A percentile compares a stretch with the other conserved stretches of the same genome.
These are phyloP conservation scores for Metschnikowia reukaufii DNA, from an alignment of 805 yeast genomes.

Conservation along the genomic window DNA sequence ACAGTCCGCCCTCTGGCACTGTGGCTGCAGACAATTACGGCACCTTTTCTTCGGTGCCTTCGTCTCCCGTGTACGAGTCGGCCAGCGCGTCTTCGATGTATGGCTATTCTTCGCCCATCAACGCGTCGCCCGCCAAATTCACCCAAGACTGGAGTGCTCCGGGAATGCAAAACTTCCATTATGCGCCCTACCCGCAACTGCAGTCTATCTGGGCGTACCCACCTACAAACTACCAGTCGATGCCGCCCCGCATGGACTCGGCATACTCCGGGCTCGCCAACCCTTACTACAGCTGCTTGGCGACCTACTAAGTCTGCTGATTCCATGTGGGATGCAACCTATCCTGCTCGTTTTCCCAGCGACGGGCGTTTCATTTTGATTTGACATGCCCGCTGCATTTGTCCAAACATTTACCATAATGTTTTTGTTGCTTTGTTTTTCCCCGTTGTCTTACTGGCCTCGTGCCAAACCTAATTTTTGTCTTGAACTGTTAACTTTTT, in stretches of 20 bases:
- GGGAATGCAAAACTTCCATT: conserved; percentile 1
- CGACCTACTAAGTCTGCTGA: conserved; percentile 9
- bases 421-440: neutral
- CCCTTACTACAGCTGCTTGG: conserved; percentile 36
- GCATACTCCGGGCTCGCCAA: conserved; percentile 31
- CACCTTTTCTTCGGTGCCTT: conserved; percentile 18
- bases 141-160: conserved; percentile 21
- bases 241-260: conserved; percentile 14
- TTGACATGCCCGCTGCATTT: too few relatives aligned
- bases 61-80: conserved; percentile 22
- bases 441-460: conserved; percentile 14
- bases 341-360: too few relatives aligned
- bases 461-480: conserved; percentile 2
- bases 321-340: too few relatives aligned
- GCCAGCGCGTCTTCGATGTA: conserved; percentile 15
- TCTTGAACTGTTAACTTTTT: neutral
- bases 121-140: conserved; percentile 27
- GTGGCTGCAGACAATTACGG: conserved; percentile 5
- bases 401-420: neutral
- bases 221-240: conserved; percentile 21
- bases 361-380: too few relatives aligned
- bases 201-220: conserved; percentile 28
- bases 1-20: conserved; percentile 5
- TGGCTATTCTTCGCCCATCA: conserved; percentile 26
- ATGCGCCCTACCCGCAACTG: conserved; percentile 9